phyloP scores from a whole-genome alignment of 2,329 filamentous ascomycete species.

The Pseudopithomyces maydicus region DNA sequence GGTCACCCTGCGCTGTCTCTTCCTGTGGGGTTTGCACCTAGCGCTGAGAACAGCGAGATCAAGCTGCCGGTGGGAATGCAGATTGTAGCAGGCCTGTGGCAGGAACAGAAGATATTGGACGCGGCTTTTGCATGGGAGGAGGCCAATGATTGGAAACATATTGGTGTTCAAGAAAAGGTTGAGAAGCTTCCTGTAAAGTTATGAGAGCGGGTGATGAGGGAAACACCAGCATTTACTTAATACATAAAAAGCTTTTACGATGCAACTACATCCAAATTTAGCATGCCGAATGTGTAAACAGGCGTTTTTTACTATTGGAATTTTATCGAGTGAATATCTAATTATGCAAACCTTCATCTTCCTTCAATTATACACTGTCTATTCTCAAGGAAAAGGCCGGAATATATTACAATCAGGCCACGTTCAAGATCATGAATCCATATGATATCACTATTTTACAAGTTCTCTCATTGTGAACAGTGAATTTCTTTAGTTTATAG shows the following conservation, averaged over 20 bases:
- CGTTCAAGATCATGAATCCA: no score
- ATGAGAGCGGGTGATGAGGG: neutral
- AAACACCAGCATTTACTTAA: no score
- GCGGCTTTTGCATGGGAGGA: slow-evolving; percentile 36
- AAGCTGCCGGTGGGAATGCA: slow-evolving; percentile 48
- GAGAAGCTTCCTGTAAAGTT: slow-evolving; percentile 19
- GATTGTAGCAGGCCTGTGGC: slow-evolving; percentile 43
- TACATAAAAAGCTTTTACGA: neutral
- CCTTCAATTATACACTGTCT: no score
- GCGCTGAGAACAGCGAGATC: slow-evolving; percentile 23
- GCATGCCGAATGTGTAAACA: no score
- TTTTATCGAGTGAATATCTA: no score
- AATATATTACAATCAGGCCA: no score
- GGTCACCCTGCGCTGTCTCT: slow-evolving; percentile 38
- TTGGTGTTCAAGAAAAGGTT: slow-evolving; percentile 6
- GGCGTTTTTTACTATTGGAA: no score
- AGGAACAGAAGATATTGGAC: slow-evolving; percentile 41
- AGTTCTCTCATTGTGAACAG: no score
- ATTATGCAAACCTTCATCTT: no score
- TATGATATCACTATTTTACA: no score
- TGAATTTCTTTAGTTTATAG: slow-evolving; percentile 31
- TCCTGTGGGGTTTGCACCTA: slow-evolving; percentile 31
- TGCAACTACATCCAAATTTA: no score
- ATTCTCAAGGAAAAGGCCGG: no score
- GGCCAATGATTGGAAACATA: slow-evolving; percentile 30